phyloP scores from a whole-genome alignment of 345 rosid species.

The Gossypium ekmanianum region DNA sequence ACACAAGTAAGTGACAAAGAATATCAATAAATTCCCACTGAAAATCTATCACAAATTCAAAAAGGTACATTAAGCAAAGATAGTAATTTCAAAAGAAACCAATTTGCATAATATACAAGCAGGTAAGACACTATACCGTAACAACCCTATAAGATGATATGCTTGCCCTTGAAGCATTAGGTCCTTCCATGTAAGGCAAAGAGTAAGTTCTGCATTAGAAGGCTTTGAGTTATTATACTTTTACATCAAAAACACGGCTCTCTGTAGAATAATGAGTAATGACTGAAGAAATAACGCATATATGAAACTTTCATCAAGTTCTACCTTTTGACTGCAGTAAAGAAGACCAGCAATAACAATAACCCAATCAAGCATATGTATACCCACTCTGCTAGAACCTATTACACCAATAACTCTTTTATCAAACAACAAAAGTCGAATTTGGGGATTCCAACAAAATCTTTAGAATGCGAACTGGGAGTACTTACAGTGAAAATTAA shows the following conservation, averaged over 20 bases:
- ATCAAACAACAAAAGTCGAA: not conserved
- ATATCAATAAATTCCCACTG: slow-evolving; percentile 15
- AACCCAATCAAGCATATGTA: slow-evolving; percentile 38
- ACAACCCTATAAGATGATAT: slow-evolving; percentile 64
- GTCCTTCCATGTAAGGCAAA: slow-evolving; percentile 31
- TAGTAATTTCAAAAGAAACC: not conserved
- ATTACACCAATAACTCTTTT: not conserved
- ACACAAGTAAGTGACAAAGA: slow-evolving; percentile 52
- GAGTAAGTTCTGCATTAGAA: slow-evolving; percentile 36
- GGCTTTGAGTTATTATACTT: slow-evolving; percentile 12
- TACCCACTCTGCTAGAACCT: slow-evolving; percentile 81
- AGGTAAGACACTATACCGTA: slow-evolving; percentile 39
- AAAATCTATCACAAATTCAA: not conserved
- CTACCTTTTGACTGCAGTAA: slow-evolving; percentile 65
- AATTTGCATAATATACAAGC: not conserved
- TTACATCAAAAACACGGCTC: not conserved
- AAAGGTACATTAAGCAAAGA: slow-evolving; percentile 13
- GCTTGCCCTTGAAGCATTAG: slow-evolving; percentile 42
- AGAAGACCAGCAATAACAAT: slow-evolving; percentile 29
- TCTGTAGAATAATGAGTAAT: not conserved
- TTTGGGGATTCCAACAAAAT: not conserved
- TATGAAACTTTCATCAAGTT: slow-evolving; percentile 42
- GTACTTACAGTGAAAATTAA: slow-evolving; percentile 63
- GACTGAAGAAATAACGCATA: not conserved
- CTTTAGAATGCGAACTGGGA: not conserved